Conservation (phyloP, 2,329 filamentous ascomycete genomes). For the Ceratocystis colombiana region DNA sequence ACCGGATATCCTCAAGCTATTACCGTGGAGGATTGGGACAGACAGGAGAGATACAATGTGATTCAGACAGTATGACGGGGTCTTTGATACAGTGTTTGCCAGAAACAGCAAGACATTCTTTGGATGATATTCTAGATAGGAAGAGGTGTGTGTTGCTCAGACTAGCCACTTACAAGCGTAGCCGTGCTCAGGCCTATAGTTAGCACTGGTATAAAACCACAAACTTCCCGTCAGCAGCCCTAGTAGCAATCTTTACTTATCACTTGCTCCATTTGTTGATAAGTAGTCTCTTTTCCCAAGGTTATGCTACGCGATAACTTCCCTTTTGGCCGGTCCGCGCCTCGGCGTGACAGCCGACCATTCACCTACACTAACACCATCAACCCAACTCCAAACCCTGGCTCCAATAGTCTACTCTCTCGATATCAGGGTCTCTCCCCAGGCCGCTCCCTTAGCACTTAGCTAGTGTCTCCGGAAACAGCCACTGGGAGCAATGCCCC, state of each 20-base stretch:
- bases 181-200: not conserved
- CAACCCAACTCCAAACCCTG: not conserved
- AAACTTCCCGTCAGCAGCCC: not conserved
- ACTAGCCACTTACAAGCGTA: not conserved
- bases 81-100: not conserved
- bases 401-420: not conserved
- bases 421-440: not conserved
- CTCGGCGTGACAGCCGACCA: not conserved
- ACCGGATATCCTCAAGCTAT: not conserved
- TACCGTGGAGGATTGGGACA: not conserved
- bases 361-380: not conserved
- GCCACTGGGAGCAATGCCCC: not conserved
- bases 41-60: not conserved
- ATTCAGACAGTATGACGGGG: slow-evolving; percentile 2
- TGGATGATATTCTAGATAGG: not conserved
- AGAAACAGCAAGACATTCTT: not conserved
- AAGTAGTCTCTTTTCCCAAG: not conserved
- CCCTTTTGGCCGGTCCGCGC: not conserved
- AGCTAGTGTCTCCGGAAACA: not conserved
- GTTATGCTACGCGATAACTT: not conserved
- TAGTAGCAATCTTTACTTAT: not conserved
- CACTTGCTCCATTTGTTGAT: not conserved
- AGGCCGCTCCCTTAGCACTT: not conserved
- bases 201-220: not conserved
- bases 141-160: not conserved